phyloP scores from a whole-genome alignment of 2,329 filamentous ascomycete species.

The Dendrostoma leiphaemia region DNA sequence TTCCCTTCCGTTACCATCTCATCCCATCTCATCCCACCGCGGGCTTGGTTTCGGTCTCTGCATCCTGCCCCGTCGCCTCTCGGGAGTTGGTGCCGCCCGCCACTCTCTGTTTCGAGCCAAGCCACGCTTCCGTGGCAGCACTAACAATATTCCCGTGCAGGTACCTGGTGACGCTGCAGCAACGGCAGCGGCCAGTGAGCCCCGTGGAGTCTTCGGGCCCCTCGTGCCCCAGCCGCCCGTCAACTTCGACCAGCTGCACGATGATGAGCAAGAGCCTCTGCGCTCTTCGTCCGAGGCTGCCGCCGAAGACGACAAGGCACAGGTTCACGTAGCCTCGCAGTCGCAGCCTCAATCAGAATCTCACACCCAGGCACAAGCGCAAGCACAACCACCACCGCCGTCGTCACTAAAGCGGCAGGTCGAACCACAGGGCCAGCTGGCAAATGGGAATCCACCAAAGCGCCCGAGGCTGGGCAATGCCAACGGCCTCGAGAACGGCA shows the following conservation, averaged over 20 bases:
- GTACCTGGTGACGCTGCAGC: conserved; percentile 46
- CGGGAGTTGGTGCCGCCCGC: conserved; percentile 9
- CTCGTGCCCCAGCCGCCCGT: conserved; percentile 44
- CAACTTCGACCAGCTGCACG: conserved; percentile 35
- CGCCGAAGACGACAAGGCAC: neutral
- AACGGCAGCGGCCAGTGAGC: conserved; percentile 44
- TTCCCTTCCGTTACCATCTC: neutral
- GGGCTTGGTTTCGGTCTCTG: neutral
- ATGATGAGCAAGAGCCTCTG: conserved; percentile 28
- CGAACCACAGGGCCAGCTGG: conserved; percentile 44
- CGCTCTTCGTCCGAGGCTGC: conserved; percentile 6
- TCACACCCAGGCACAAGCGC: conserved; percentile 21
- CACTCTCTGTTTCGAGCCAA: conserved; percentile 14
- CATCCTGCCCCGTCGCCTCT: neutral
- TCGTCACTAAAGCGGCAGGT: conserved; percentile 50
- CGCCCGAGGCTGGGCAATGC: conserved; percentile 61
- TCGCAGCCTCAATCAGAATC: neutral
- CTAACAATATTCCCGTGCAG: conserved; percentile 44
- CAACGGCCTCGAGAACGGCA: conserved; percentile 46
- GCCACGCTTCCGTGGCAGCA: conserved; percentile 24
- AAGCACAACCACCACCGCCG: conserved; percentile 27
- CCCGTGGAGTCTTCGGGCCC: conserved; percentile 55
- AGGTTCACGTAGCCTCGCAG: neutral
- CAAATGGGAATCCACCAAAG: conserved; percentile 58
- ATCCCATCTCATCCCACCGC: neutral